Evolutionary conservation across 805 yeast genomes (phyloP), one percentile per base, ranked within the genome.

Genomic region (Ogataea allantospora): DNA sequence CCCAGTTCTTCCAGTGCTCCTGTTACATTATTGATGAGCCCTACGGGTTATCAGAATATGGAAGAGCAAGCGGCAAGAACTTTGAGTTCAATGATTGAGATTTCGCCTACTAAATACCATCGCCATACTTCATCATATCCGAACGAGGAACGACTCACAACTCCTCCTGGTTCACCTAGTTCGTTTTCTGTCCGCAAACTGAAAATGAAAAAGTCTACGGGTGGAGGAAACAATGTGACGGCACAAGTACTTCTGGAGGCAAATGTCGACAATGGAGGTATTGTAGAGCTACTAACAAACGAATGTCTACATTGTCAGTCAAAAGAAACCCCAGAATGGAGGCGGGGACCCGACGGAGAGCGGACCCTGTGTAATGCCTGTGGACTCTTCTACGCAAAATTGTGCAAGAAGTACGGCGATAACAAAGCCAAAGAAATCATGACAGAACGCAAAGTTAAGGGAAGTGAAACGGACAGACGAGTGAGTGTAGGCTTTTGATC

Each of bases 311-410:
- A 60, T 42, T 79, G 85, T 51, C 70, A 68, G n/a, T 66, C 71
- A 4, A 60, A 55, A 6, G 76, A 74, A 30, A 83, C 95, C 0
- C 93, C 93, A 0, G 93, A 85, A 58, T 85, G 95, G 95, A 65
- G 95, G 38, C 71, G 82, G 30, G 93, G 93, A 0, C 93, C 95
- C 2, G 73, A 74, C 37, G 95, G 93, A 2, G 76, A 78, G 10
- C 66, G 88, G 26, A 81, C 88, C 1, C 61, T 85, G 34, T 85
- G 95, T 62, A 86, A 85, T 57, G 93, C 93, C 1, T 85, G 95
- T 58, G 95, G 95, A 0, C 62, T 85, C 27, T 81, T 72, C 54
- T 84, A 78, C 56, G 82, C 85, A 29, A 84, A 84, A 53, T 62
- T 83, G 20, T 67, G 74, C 35, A 82, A 80, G 53, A 68, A 70